Base-by-base conservation (phyloP, 805 yeast genomes). In the Candida tibetensis region DNA sequence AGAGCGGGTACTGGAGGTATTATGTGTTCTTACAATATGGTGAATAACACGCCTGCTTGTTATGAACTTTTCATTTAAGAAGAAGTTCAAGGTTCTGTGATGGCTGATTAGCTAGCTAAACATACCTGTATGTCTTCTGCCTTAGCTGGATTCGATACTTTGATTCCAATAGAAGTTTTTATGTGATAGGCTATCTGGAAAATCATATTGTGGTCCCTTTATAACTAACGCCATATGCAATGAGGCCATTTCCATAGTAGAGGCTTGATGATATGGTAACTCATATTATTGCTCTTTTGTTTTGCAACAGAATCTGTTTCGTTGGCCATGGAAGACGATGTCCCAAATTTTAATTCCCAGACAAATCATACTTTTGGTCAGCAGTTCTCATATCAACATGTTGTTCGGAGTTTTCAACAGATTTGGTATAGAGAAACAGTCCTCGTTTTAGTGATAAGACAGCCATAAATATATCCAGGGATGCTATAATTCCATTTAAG, bases 101-200 rank as follows among this genome's bases (percentile, higher is more conserved):
- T 78, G 40, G 69, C 81, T 18, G 85, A 79, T 51, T 78, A 84
- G 82, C 78, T 76, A n/a, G 84, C 81, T 4, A 80, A 74, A 42
- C 80, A 74, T 46, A 52, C 73, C 6, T 84, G 85, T 4, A 77
- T 78, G 4, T 65, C 69, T 35, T 69, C 81, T 1, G 79, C 76
- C 1, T 56, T 76, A 17, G 69, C 82, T 2, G 86, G 86, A 2
- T 57, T 77, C 25, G 85, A 81, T 55, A 77, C 81, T 82, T 64
- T 75, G 9, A 78, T 80, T 84, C 85, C 85, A 1, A 79, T 80
- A 2, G 78, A 74, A 39, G 57, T 67, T 1, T 73, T 71, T 45
- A 77, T n/a, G 76, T 40, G 75, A 66, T 32, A 73, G 78, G 79
- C 61, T 68, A 30, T 60, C 72, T 21, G 81, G 79, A 1, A 70